Evolutionary conservation across 768 basidiomycete species (phyloP).

Genomic region (Boletus insuetus): DNA sequence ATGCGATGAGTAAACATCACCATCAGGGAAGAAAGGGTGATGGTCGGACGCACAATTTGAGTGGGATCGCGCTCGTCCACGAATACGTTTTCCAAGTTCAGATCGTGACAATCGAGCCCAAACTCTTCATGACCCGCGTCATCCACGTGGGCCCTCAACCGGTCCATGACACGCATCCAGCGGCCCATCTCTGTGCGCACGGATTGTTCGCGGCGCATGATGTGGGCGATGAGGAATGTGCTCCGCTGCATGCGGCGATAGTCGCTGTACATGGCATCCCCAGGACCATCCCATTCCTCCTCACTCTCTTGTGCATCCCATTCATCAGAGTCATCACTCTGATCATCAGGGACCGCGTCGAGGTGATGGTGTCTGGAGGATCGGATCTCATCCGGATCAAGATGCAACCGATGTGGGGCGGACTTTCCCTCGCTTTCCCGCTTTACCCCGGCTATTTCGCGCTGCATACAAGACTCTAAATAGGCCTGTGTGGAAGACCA

Average conservation of each 20-base stretch:
- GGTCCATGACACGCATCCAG: slow-evolving; percentile 69
- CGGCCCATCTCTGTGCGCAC: slow-evolving; percentile 70
- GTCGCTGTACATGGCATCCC: slow-evolving; percentile 77
- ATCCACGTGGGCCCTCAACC: slow-evolving; percentile 38
- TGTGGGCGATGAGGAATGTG: slow-evolving; percentile 74
- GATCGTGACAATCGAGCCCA: slow-evolving; percentile 80
- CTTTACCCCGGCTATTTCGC: slow-evolving; percentile 74
- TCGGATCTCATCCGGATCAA: slow-evolving; percentile 75
- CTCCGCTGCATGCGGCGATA: slow-evolving; percentile 79
- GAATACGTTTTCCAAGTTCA: slow-evolving; percentile 83
- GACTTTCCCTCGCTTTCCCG: slow-evolving; percentile 76
- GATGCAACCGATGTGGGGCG: slow-evolving; percentile 73
- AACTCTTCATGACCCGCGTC: slow-evolving; percentile 53
- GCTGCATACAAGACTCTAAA: slow-evolving; percentile 58
- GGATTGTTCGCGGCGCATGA: slow-evolving; percentile 56
- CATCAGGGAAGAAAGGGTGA: not conserved
- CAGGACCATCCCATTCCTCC: slow-evolving; percentile 70
- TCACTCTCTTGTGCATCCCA: slow-evolving; percentile 80
- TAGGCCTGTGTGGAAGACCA: slow-evolving; percentile 64
- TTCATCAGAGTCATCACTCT: slow-evolving; percentile 75
- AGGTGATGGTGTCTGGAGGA: slow-evolving; percentile 70
- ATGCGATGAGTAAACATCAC: not conserved
- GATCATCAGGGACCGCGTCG: slow-evolving; percentile 65
- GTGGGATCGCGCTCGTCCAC: slow-evolving; percentile 68
- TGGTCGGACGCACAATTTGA: slow-evolving; percentile 56